A percentile compares a stretch with the other conserved stretches of the same genome.
Evolutionary conservation across 139 green algal genomes (phyloP).

Genomic region (Chlorella sp.): DNA sequence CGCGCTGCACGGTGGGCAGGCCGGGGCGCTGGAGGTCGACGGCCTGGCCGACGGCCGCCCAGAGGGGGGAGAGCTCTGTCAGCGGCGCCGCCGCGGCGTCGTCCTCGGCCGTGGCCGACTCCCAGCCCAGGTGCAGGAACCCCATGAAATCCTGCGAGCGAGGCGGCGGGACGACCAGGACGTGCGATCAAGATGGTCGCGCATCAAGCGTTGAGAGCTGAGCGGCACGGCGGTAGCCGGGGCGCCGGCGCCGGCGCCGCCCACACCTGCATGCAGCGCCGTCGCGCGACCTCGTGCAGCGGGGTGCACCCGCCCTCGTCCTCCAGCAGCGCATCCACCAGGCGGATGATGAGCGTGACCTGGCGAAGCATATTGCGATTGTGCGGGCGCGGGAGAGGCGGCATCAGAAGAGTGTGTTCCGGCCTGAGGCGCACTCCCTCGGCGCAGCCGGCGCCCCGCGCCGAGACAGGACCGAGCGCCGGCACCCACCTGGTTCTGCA

Average conservation of each 20-base stretch:
- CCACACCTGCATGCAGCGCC: slow-evolving; percentile 61
- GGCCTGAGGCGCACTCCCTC: too few relatives aligned
- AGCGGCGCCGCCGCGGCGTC: slow-evolving; percentile 19
- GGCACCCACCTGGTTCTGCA: slow-evolving; percentile 58
- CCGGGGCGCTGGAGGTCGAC: slow-evolving; percentile 42
- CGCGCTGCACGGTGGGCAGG: slow-evolving; percentile 48
- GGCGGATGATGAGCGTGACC: slow-evolving; percentile 57
- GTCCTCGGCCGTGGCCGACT: slow-evolving; percentile 48
- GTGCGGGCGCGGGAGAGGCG: too few relatives aligned
- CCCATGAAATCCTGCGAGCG: slow-evolving; percentile 60
- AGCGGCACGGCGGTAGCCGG: too few relatives aligned
- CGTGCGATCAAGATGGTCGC: too few relatives aligned
- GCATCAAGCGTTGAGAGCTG: too few relatives aligned
- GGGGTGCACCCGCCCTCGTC: slow-evolving; percentile 50
- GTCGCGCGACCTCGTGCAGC: slow-evolving; percentile 56
- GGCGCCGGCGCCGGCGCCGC: too few relatives aligned
- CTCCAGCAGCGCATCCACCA: slow-evolving; percentile 55
- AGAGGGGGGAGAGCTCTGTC: slow-evolving; percentile 30
- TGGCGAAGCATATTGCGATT: too few relatives aligned
- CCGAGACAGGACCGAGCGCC: too few relatives aligned
- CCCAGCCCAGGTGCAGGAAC: slow-evolving; percentile 69
- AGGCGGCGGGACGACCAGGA: background rate
- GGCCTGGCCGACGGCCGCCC: slow-evolving; percentile 26
- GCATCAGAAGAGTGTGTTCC: too few relatives aligned
- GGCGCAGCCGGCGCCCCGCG: too few relatives aligned